Base-by-base conservation (phyloP, 192 early-diverging fungal genomes). In the Mortierella hygrophila region DNA sequence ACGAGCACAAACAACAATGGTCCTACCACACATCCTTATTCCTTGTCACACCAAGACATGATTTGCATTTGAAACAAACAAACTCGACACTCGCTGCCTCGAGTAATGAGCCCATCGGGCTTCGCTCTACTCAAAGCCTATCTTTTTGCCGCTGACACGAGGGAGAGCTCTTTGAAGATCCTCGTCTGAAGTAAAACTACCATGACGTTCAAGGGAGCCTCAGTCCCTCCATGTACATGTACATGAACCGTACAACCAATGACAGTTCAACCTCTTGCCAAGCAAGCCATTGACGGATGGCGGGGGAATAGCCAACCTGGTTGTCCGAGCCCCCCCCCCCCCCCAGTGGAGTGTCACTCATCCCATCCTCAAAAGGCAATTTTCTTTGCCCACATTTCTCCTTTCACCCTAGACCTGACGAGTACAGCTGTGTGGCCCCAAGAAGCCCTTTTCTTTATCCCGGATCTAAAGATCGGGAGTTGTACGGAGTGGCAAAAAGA, bases 321-420 rank as follows among this genome's bases (percentile, higher is more conserved):
- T 15, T 32, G 60, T 65, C 1, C 18, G 1, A 11, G 44, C 13
- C 11, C n/a, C n/a, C n/a, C n/a, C n/a, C n/a, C n/a, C n/a, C n/a
- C 7, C 44, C 23, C 26, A 29, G 1, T 63, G 60, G 60, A 15
- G 11, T 65, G 60, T 65, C 60, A 65, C 3, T 2, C 55, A 60
- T 60, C 29, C 60, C 60, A 65, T 26, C 60, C 60, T 32, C 29
- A 65, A 65, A 65, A 65, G 60, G 60, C 10, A 65, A 65, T 65
- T 65, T 65, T 57, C 10, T 35, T 32, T 29, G 15, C 18, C 5
- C 49, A 40, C 18, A 21, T 65, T 32, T 13, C 44, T 46, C 44
- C 1, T 9, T 7, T 44, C 2, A 2, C 21, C 26, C 35, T 65
- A 65, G 26, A 65, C 11, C 60, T 29, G 9, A 26, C 23, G 55